A percentile compares a stretch with the other conserved stretches of the same genome.
phyloP scores from a whole-genome alignment of 495 filamentous ascomycete species.

The Lepidopterella palustris region DNA sequence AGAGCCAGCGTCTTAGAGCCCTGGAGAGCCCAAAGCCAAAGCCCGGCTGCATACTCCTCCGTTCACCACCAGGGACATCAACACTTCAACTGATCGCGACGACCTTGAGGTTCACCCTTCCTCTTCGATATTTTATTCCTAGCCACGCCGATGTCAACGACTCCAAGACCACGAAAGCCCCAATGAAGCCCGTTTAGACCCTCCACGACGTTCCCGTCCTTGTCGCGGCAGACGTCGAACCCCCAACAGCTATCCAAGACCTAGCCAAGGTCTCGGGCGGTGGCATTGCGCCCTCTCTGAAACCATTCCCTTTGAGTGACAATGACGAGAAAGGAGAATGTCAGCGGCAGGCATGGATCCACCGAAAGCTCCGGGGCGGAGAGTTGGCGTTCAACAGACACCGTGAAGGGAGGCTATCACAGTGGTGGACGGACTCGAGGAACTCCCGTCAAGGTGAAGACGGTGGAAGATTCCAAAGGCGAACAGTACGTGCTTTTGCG shows the following conservation, averaged over 20 bases:
- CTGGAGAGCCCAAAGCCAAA: background rate
- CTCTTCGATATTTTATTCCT: background rate
- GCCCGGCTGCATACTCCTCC: background rate
- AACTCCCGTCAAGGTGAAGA: conserved; percentile 53
- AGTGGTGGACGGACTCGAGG: conserved; percentile 38
- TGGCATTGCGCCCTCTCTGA: conserved; percentile 5
- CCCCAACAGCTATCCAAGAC: conserved; percentile 7
- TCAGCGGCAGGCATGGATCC: conserved; percentile 52
- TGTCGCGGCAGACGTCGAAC: conserved; percentile 4
- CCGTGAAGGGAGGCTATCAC: conserved; percentile 48
- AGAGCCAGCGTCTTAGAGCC: too few relatives aligned
- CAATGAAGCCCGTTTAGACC: conserved; percentile 1
- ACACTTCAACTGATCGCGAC: background rate
- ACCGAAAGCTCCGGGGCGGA: conserved; percentile 55
- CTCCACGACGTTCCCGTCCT: background rate
- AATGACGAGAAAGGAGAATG: conserved; percentile 55
- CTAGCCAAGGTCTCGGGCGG: background rate
- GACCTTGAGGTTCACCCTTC: background rate
- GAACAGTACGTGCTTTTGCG: conserved; percentile 28
- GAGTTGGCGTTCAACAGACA: conserved; percentile 54
- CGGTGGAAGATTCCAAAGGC: conserved; percentile 40
- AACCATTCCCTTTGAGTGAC: conserved; percentile 10
- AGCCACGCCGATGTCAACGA: background rate
- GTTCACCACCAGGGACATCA: background rate
- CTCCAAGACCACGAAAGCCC: background rate